Conservation (phyloP, 345 rosid species). For the Populus pruinosa region DNA sequence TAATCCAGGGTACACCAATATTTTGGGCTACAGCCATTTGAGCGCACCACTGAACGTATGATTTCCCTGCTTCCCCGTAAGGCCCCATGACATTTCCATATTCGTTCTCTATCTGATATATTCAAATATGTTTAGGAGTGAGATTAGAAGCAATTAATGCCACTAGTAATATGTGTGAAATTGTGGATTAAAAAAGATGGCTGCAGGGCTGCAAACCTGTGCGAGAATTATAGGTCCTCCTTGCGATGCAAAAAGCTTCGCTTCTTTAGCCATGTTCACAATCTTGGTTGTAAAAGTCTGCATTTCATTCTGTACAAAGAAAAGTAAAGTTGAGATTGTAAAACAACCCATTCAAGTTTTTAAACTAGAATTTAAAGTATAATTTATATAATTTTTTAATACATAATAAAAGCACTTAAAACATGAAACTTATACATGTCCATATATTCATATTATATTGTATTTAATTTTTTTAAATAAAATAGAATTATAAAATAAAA, state of each 20-base stretch:
- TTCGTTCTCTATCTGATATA: constrained; percentile 29
- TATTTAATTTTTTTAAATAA: too few relatives aligned
- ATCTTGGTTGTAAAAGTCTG: constrained; percentile 29
- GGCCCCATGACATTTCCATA: constrained; percentile 18
- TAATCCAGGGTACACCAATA: constrained; percentile 25
- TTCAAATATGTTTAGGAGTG: neutral
- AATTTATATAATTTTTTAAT: too few relatives aligned
- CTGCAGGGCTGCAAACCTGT: constrained; percentile 28
- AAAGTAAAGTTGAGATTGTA: too few relatives aligned
- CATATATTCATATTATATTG: rapidly evolving
- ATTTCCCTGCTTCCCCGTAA: constrained; percentile 25
- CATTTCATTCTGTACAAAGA: constrained; percentile 25
- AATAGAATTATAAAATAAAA: too few relatives aligned
- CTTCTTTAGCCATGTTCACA: constrained; percentile 46
- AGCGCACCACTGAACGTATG: constrained; percentile 26
- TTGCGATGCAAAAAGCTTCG: constrained; percentile 53
- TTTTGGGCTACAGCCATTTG: constrained; percentile 24
- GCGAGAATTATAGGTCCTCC: constrained; percentile 65
- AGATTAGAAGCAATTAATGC: too few relatives aligned
- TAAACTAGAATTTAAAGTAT: too few relatives aligned
- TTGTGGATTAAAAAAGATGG: too few relatives aligned
- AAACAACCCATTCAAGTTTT: too few relatives aligned
- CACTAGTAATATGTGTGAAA: too few relatives aligned
- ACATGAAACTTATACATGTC: too few relatives aligned
- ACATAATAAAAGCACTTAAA: too few relatives aligned